Conservation (phyloP, 148 eudicot species). For the Persicaria tinctoria region DNA sequence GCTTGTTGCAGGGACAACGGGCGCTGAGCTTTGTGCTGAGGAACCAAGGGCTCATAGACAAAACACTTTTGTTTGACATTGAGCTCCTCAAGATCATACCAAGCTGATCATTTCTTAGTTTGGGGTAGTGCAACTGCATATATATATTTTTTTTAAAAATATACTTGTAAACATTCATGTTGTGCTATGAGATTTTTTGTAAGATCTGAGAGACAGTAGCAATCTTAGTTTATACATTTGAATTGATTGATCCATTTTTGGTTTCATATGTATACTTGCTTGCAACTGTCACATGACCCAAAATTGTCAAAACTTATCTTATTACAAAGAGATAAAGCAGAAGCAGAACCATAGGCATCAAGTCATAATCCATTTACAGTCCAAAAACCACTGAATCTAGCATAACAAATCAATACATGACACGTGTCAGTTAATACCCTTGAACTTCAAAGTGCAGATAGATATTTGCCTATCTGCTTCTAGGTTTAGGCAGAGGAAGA, state of each 20-base stretch:
- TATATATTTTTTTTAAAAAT: background rate
- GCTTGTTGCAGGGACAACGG: slow-evolving; percentile 67
- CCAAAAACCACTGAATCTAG: background rate
- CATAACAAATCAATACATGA: background rate
- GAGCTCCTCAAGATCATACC: slow-evolving; percentile 84
- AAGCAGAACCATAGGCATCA: background rate
- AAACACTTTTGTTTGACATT: slow-evolving; percentile 91
- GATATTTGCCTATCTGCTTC: background rate
- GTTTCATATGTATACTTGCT: background rate
- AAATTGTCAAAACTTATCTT: too few relatives aligned
- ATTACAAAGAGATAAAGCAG: background rate
- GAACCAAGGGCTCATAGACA: slow-evolving; percentile 93
- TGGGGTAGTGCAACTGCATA: slow-evolving; percentile 8
- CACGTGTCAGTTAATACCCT: background rate
- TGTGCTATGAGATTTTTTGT: background rate
- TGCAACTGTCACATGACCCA: too few relatives aligned
- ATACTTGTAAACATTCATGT: background rate
- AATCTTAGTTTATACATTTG: background rate
- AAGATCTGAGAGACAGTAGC: background rate
- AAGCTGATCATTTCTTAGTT: slow-evolving; percentile 22
- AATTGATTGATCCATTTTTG: background rate
- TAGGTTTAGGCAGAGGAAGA: background rate
- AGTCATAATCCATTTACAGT: background rate
- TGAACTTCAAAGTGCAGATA: background rate
- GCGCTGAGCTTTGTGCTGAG: slow-evolving; percentile 86